phyloP scores from a whole-genome alignment of 2,329 filamentous ascomycete genomes.

The Fusarium napiforme region DNA sequence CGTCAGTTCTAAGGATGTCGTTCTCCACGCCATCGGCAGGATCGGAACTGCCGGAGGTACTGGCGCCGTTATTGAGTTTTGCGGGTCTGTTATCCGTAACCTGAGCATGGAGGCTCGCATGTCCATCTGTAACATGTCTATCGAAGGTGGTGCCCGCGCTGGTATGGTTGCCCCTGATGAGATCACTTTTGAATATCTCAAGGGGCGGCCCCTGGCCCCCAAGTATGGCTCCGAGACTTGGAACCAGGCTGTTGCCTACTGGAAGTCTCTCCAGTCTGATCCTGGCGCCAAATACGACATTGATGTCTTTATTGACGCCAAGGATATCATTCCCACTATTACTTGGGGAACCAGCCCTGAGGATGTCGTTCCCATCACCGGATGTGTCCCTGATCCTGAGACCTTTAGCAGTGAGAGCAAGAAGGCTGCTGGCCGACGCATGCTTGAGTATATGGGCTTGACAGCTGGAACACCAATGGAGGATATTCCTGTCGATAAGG shows the following conservation, averaged over 20 bases:
- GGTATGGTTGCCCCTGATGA: conserved; percentile 98
- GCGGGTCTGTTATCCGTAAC: conserved; percentile 87
- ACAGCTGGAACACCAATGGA: conserved; percentile 88
- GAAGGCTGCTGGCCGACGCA: conserved; percentile 81
- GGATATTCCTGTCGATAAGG: conserved; percentile 92
- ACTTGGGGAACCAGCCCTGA: conserved; percentile 98
- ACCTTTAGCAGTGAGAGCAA: conserved; percentile 83
- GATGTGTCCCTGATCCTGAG: conserved; percentile 88
- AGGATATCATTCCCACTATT: conserved; percentile 92
- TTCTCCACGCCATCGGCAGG: conserved; percentile 90
- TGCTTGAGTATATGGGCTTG: conserved; percentile 97
- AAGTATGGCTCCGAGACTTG: conserved; percentile 86
- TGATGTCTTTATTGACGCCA: conserved; percentile 88
- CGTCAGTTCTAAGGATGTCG: conserved; percentile 95
- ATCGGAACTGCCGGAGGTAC: conserved; percentile 97
- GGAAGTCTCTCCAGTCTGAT: conserved; percentile 87
- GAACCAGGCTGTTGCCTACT: conserved; percentile 89
- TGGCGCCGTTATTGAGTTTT: conserved; percentile 96
- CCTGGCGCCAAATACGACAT: conserved; percentile 89
- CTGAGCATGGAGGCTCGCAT: conserved; percentile 97
- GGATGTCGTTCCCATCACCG: conserved; percentile 94
- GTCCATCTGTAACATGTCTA: conserved; percentile 99
- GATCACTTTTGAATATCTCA: conserved; percentile 93
- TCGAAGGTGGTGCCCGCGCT: conserved; percentile 93
- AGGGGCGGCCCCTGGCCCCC: conserved; percentile 88